Evolutionary conservation across 495 filamentous ascomycete species (phyloP).

Genomic region (Stereocaulon alpinum): DNA sequence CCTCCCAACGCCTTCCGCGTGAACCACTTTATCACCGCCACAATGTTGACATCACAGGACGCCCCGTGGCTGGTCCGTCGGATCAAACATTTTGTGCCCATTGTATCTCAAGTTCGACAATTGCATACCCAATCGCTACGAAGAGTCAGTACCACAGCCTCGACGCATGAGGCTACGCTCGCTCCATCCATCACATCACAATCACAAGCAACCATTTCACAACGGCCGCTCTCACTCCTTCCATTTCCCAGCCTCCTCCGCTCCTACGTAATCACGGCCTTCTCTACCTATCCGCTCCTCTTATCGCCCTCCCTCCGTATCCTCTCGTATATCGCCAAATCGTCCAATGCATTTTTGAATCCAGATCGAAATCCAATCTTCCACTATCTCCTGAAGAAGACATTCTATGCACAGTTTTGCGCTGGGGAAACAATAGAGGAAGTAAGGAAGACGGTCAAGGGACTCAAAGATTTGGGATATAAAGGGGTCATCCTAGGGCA

Average conservation of each 20-base stretch:
- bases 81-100: neutral
- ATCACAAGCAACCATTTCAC: neutral
- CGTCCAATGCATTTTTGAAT: constrained; percentile 41
- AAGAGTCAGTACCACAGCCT: constrained; percentile 10
- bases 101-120: neutral
- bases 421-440: constrained; percentile 34
- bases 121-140: constrained; percentile 1
- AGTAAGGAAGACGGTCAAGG: constrained; percentile 26
- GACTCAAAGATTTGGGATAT: constrained; percentile 34
- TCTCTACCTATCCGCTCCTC: constrained; percentile 68
- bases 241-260: constrained; percentile 66
- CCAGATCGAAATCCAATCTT: constrained; percentile 36
- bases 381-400: constrained; percentile 33
- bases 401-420: constrained; percentile 40
- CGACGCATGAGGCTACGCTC: neutral
- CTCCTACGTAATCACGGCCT: constrained; percentile 63
- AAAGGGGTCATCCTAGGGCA: constrained; percentile 39
- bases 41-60: constrained; percentile 6
- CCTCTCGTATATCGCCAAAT: constrained; percentile 61
- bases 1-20: neutral
- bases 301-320: constrained; percentile 59
- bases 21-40: neutral
- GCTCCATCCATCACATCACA: neutral
- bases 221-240: constrained; percentile 55
- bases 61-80: neutral